Percentiles rank a stretch among this genome's conserved stretches.
Evolutionary conservation across 2,329 filamentous ascomycete genomes (phyloP).

Genomic region (Diaporthe vexans): DNA sequence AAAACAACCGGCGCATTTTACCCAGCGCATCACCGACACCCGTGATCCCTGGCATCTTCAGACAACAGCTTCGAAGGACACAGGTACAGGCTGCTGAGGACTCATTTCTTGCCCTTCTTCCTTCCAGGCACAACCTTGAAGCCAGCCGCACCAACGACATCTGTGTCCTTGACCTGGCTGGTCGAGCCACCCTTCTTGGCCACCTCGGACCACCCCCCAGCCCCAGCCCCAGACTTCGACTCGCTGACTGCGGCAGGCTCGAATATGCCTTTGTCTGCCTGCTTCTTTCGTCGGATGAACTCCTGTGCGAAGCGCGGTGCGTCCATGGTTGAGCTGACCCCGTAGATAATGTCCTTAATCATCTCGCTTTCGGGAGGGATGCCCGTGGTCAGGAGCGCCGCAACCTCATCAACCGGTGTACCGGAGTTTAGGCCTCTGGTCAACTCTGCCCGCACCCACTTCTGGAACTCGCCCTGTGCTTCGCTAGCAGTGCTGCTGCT

Average conservation of each 20-base stretch:
- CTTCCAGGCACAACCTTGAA: constrained; percentile 94
- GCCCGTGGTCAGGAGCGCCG: constrained; percentile 75
- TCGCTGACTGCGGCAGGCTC: constrained; percentile 72
- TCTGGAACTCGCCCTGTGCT: constrained; percentile 92
- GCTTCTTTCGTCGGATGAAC: constrained; percentile 91
- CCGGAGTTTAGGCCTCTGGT: constrained; percentile 75
- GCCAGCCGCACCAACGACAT: constrained; percentile 60
- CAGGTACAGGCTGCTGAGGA: not conserved
- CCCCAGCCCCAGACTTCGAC: constrained; percentile 57
- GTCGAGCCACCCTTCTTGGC: constrained; percentile 85
- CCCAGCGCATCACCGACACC: not conserved
- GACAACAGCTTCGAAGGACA: not conserved
- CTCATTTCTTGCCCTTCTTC: constrained; percentile 88
- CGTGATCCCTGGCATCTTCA: not conserved
- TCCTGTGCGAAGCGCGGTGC: constrained; percentile 94
- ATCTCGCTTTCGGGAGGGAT: constrained; percentile 57
- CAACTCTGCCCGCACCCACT: constrained; percentile 89
- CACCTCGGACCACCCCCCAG: constrained; percentile 93
- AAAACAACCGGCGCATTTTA: not conserved
- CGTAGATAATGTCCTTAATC: constrained; percentile 80
- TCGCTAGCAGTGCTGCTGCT: constrained; percentile 53
- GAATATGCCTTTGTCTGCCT: constrained; percentile 88
- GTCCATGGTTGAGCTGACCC: constrained; percentile 92
- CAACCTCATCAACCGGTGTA: constrained; percentile 81
- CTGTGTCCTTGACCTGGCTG: constrained; percentile 59